Conservation (phyloP, 352 stramenopile genomes). For the Plasmopara viticola region DNA sequence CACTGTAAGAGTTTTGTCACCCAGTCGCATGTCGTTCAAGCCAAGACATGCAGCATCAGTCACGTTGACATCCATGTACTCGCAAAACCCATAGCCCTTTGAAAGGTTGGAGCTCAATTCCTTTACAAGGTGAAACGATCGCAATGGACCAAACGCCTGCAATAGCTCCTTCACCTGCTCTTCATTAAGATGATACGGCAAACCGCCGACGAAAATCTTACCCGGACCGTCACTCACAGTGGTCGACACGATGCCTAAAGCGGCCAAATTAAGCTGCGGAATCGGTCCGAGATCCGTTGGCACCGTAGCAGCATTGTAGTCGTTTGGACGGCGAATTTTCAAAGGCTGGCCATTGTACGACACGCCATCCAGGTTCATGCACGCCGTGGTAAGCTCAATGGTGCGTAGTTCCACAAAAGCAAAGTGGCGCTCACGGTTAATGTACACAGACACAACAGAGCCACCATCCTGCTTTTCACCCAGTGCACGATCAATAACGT, state of each 20-base stretch:
- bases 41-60: constrained; percentile 91
- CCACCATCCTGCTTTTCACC: constrained; percentile 69
- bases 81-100: constrained; percentile 98
- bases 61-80: constrained; percentile 90
- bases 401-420: constrained; percentile 97
- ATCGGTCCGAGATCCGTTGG: constrained; percentile 83
- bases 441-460: constrained; percentile 88
- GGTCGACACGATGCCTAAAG: constrained; percentile 92
- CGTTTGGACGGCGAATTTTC: constrained; percentile 95
- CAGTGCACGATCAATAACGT: constrained; percentile 84
- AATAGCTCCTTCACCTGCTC: constrained; percentile 93
- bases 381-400: constrained; percentile 95
- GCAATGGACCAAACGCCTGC: constrained; percentile 90
- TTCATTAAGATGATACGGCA: constrained; percentile 96
- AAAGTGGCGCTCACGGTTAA: constrained; percentile 95
- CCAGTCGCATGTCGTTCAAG: constrained; percentile 94
- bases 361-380: constrained; percentile 94
- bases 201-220: constrained; percentile 97
- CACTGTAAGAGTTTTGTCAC: constrained; percentile 89
- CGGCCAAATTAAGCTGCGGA: constrained; percentile 83
- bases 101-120: constrained; percentile 85
- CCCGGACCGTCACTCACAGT: constrained; percentile 95
- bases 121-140: constrained; percentile 96
- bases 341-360: constrained; percentile 91
- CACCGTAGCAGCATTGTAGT: constrained; percentile 93